Conservation (phyloP, 805 yeast genomes). For the Candida pseudoglaebosa region DNA sequence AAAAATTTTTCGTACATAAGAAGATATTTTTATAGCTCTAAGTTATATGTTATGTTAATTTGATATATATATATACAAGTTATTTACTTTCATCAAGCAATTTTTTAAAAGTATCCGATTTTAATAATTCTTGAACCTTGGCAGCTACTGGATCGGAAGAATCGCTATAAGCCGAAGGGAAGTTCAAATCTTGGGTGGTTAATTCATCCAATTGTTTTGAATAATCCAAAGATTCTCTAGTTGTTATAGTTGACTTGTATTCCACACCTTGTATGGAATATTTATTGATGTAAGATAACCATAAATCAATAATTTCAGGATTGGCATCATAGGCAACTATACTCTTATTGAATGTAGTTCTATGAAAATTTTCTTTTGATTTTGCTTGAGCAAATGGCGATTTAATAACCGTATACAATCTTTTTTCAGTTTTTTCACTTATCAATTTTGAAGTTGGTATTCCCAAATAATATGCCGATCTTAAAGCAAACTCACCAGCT, state of each 20-base stretch:
- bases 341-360: slow-evolving; percentile 74
- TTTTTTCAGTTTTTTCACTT: slow-evolving; percentile 62
- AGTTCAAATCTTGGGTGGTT: slow-evolving; percentile 8
- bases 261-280: slow-evolving; percentile 80
- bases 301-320: slow-evolving; percentile 77
- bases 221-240: slow-evolving; percentile 30
- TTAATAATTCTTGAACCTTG: slow-evolving; percentile 67
- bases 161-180: slow-evolving; percentile 32
- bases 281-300: slow-evolving; percentile 74
- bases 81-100: slow-evolving; percentile 30
- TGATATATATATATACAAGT: not conserved
- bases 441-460: slow-evolving; percentile 80
- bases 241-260: slow-evolving; percentile 60
- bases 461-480: slow-evolving; percentile 88
- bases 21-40: too few species aligned
- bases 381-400: slow-evolving; percentile 95
- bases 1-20: too few species aligned
- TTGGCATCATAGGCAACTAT: slow-evolving; percentile 80
- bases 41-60: not conserved
- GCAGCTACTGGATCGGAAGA: slow-evolving; percentile 49
- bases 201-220: slow-evolving; percentile 25
- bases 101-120: slow-evolving; percentile 66
- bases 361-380: slow-evolving; percentile 88
- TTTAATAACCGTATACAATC: slow-evolving; percentile 89
- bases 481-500: slow-evolving; percentile 77